Evolutionary conservation across 352 stramenopile genomes (phyloP).

Genomic region (Peronospora tabacina): DNA sequence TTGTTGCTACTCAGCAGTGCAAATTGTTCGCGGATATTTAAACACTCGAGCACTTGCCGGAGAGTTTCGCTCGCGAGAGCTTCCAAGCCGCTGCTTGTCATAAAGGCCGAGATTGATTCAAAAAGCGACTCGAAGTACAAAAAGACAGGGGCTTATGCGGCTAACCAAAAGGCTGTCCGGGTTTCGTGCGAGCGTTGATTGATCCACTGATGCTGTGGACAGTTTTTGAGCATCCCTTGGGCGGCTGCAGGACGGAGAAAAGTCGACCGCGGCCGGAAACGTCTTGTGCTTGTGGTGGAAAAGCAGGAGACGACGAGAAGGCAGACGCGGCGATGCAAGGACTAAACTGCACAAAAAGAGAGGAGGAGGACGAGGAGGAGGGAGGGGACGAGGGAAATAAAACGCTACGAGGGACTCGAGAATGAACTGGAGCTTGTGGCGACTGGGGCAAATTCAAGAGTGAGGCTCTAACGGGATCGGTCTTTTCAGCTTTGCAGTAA

Average conservation of each 20-base stretch:
- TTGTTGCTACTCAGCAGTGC: slow-evolving; percentile 41
- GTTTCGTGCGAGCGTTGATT: slow-evolving; percentile 84
- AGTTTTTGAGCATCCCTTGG: slow-evolving; percentile 80
- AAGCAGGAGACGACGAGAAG: not conserved
- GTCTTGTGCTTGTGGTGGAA: slow-evolving; percentile 3
- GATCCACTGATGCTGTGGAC: slow-evolving; percentile 87
- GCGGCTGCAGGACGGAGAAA: slow-evolving; percentile 18
- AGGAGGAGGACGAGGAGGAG: no score
- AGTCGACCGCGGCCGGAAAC: not conserved
- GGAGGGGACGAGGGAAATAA: no score
- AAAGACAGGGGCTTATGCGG: slow-evolving; percentile 30
- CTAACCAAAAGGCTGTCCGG: slow-evolving; percentile 59
- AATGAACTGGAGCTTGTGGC: not conserved
- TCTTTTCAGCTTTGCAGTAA: no score
- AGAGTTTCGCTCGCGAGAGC: slow-evolving; percentile 36
- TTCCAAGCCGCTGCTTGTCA: slow-evolving; percentile 20
- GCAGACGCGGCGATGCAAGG: not conserved
- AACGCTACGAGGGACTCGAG: not conserved
- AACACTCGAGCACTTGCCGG: slow-evolving; percentile 49
- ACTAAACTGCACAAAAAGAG: not conserved
- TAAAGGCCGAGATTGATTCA: slow-evolving; percentile 3
- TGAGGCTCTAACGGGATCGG: not conserved
- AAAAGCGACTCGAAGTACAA: slow-evolving; percentile 1
- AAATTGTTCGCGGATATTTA: slow-evolving; percentile 51
- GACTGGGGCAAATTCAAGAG: slow-evolving; percentile 2